These are phyloP conservation scores for Diplotaxis tenuifolia DNA, from an alignment of 345 rosid species.

Conservation along the genomic window DNA sequence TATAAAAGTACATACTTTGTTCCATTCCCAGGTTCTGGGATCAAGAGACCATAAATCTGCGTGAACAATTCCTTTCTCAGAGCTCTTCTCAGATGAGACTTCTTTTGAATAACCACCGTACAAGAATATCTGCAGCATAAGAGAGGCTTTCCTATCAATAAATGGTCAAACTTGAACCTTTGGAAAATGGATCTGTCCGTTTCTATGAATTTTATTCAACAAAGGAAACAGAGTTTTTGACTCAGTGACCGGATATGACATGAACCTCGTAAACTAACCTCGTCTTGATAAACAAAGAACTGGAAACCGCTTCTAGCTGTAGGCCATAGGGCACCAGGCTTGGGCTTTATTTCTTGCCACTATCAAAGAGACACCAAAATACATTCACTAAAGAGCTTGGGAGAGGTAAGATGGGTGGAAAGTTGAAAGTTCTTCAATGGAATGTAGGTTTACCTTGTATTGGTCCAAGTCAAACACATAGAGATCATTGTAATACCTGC, in stretches of 20 bases:
- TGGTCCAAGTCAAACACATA: slow-evolving; percentile 83
- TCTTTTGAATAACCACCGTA: slow-evolving; percentile 97
- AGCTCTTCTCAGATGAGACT: slow-evolving; percentile 74
- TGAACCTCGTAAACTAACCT: slow-evolving; percentile 44
- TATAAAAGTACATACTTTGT: slow-evolving; percentile 58
- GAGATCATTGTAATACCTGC: slow-evolving; percentile 80
- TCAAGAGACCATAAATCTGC: slow-evolving; percentile 97
- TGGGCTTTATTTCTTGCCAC: slow-evolving; percentile 99
- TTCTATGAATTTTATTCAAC: background rate
- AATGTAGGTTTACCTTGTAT: slow-evolving; percentile 62
- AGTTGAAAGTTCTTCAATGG: background rate
- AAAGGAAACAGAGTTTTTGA: slow-evolving; percentile 3
- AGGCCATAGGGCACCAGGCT: slow-evolving; percentile 93
- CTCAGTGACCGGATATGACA: slow-evolving; percentile 11
- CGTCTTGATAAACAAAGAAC: slow-evolving; percentile 83
- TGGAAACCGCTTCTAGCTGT: slow-evolving; percentile 95
- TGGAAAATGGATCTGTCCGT: background rate
- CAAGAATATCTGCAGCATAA: slow-evolving; percentile 63
- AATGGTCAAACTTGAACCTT: background rate
- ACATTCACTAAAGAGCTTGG: slow-evolving; percentile 16
- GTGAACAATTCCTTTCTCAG: slow-evolving; percentile 91
- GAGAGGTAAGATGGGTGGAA: background rate
- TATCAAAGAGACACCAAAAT: slow-evolving; percentile 35
- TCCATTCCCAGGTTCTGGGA: slow-evolving; percentile 99
- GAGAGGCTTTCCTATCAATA: slow-evolving; percentile 2